Base-by-base conservation (phyloP, 371 early-diverging fungal genomes). In the Mortierella sp. region DNA sequence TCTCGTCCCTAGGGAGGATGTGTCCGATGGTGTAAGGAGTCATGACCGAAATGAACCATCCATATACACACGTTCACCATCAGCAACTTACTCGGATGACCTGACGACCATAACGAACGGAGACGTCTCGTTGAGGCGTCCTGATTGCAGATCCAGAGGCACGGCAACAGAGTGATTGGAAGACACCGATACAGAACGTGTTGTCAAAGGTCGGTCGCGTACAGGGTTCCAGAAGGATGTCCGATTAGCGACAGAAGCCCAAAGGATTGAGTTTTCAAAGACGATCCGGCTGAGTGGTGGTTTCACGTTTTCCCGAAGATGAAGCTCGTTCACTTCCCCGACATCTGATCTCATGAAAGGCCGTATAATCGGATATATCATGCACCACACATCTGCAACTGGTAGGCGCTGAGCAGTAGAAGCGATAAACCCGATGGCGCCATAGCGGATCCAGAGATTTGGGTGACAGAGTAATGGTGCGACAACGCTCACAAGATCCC, bases 401-500 rank as follows among this genome's bases (percentile, higher is more conserved):
- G 93, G 87, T 5, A 95, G 63, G 14, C 85, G 77, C 58, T 88
- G 90, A 1, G 88, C 81, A 13, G 89, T 82, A 0, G 90, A 87
- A 16, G 91, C 79, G 40, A 93, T 85, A 66, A 93, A 94, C 0
- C 91, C 87, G 29, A 94, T 82, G 8, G 92, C 89, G 70, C 92
- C 95, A 65, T 91, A 82, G 14, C 91, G 87, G 47, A 96, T 90
- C 90, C 93, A 93, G 6, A 86, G 73, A 63, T 88, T 94, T 0
- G 96, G 95, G 59, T 96, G 96, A 67, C 92, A 92, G 0, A 92
- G 70, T 4, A 95, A 73, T 12, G 95, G 92, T 8, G 91, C 81
- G 5, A 93, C 82, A 9, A 86, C 85, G 19, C 85, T 81, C 1
- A 87, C 84, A 10, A 92, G 81, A 57, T 93, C 92, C 86, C 92